Percentiles rank a stretch among this genome's conserved stretches.
These are phyloP conservation scores for Clonostachys sp. DNA, from an alignment of 2,329 filamentous ascomycete genomes.

Conservation along the genomic window DNA sequence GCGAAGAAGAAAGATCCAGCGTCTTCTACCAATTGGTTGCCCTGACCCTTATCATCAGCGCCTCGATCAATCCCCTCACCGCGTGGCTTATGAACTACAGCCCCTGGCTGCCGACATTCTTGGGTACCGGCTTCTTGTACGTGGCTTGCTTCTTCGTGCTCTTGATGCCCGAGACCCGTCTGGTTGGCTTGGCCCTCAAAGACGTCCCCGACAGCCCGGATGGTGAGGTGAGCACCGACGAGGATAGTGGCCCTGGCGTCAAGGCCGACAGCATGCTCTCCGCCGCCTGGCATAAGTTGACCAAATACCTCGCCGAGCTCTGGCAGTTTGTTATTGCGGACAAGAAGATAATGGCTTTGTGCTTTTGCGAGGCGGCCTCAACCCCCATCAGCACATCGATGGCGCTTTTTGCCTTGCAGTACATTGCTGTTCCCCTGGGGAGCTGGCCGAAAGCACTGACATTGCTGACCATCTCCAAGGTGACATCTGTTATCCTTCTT, in stretches of 20 bases:
- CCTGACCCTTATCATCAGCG: slow-evolving; percentile 25
- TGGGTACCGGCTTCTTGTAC: slow-evolving; percentile 20
- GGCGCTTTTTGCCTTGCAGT: slow-evolving; percentile 39
- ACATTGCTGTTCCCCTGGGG: slow-evolving; percentile 45
- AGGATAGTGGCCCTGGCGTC: not conserved
- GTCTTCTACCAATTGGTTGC: slow-evolving; percentile 30
- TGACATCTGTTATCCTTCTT: not conserved
- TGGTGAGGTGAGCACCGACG: slow-evolving; percentile 3
- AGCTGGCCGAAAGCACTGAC: slow-evolving; percentile 30
- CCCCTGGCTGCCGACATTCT: slow-evolving; percentile 32
- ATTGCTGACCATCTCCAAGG: slow-evolving; percentile 12
- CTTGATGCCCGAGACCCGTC: slow-evolving; percentile 33
- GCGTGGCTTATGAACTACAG: slow-evolving; percentile 30
- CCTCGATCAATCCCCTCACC: slow-evolving; percentile 31
- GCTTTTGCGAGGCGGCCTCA: slow-evolving; percentile 21
- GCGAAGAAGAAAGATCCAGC: slow-evolving; percentile 26
- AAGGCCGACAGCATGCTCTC: not conserved
- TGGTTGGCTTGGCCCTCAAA: slow-evolving; percentile 19
- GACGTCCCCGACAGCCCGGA: slow-evolving; percentile 15
- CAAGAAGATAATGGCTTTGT: slow-evolving; percentile 27
- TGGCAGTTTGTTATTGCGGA: slow-evolving; percentile 34
- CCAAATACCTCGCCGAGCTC: slow-evolving; percentile 21
- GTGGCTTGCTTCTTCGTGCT: slow-evolving; percentile 19
- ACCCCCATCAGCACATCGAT: slow-evolving; percentile 21
- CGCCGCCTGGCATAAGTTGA: not conserved